These are phyloP conservation scores for Beverwykella pulmonaria DNA, from an alignment of 495 filamentous ascomycete genomes.

Conservation along the genomic window DNA sequence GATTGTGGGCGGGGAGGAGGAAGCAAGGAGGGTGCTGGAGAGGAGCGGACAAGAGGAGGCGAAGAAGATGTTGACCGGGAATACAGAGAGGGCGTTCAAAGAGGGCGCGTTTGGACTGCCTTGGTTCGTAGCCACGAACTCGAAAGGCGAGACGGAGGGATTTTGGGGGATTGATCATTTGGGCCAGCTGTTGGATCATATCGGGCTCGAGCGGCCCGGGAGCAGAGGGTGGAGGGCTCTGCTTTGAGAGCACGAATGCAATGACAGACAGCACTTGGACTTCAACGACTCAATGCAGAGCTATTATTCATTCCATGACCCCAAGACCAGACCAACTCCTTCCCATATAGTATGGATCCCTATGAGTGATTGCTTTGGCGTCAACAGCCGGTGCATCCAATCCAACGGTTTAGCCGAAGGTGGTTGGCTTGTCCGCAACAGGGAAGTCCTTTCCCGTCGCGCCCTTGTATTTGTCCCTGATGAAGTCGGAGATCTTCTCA, in stretches of 20 bases:
- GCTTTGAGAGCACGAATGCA: slow-evolving; percentile 35
- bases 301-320: not conserved
- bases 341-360: not conserved
- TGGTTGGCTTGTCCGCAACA: slow-evolving; percentile 63
- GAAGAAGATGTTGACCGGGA: slow-evolving; percentile 56
- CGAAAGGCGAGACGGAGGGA: slow-evolving; percentile 59
- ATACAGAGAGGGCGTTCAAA: slow-evolving; percentile 61
- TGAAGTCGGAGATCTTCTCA: slow-evolving; percentile 55
- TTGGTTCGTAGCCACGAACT: slow-evolving; percentile 65
- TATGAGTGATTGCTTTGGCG: not conserved
- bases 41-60: slow-evolving; percentile 51
- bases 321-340: not conserved
- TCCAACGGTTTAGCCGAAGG: slow-evolving; percentile 38
- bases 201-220: slow-evolving; percentile 56
- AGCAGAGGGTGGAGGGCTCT: slow-evolving; percentile 54
- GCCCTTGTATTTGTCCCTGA: slow-evolving; percentile 65
- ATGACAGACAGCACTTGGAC: not conserved
- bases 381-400: not conserved
- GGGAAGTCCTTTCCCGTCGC: slow-evolving; percentile 64
- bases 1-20: slow-evolving; percentile 54
- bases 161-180: slow-evolving; percentile 76
- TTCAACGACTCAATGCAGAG: slow-evolving; percentile 1
- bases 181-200: slow-evolving; percentile 63
- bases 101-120: slow-evolving; percentile 72
- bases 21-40: slow-evolving; percentile 50